phyloP scores from a whole-genome alignment of 2,329 filamentous ascomycete species.

The Botryotinia calthae region DNA sequence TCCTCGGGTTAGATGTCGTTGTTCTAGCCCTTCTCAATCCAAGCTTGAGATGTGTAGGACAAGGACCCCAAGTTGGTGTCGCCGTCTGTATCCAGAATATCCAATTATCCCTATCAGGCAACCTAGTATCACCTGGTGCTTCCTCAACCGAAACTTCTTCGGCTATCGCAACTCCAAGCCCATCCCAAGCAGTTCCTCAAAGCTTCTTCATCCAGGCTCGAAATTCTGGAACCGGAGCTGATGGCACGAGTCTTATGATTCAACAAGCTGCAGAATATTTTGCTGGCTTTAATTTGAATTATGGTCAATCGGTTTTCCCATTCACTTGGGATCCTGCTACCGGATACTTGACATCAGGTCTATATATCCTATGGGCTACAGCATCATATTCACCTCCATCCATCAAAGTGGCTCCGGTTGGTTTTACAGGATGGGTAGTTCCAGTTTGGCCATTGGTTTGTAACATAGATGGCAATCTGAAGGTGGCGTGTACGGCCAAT shows the following conservation, averaged over 20 bases:
- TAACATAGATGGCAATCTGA: neutral
- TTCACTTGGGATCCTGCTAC: neutral
- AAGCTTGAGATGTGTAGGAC: neutral
- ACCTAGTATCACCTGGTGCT: neutral
- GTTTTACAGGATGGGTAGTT: neutral
- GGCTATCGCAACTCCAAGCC: neutral
- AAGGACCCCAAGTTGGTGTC: constrained; percentile 1
- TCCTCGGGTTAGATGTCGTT: neutral
- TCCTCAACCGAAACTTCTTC: neutral
- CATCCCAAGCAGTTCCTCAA: neutral
- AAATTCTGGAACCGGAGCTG: neutral
- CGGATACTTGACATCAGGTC: neutral
- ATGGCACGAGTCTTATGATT: neutral
- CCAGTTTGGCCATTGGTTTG: constrained; percentile 11
- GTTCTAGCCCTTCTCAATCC: constrained; percentile 2
- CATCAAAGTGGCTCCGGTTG: neutral
- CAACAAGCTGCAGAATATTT: constrained; percentile 5
- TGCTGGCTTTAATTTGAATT: neutral
- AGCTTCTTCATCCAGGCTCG: constrained; percentile 2
- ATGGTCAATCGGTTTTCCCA: neutral
- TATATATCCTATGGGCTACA: constrained; percentile 9
- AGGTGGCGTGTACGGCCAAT: neutral
- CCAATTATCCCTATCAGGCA: neutral
- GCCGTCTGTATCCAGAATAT: neutral
- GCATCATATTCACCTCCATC: neutral